Conservation (phyloP, 306 rosid species). For the Cyamopsis tetragonoloba region DNA sequence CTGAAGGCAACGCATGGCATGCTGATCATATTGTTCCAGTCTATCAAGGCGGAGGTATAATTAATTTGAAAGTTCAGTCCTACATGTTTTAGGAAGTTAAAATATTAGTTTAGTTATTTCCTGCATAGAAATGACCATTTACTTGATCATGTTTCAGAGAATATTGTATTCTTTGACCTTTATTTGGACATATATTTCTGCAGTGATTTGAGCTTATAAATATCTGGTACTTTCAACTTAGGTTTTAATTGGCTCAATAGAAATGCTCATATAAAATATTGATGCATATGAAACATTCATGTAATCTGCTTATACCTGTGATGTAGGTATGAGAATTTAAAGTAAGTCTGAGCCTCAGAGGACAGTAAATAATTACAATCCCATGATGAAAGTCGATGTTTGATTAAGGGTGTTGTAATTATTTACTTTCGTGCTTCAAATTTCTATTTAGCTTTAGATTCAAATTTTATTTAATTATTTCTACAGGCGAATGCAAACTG, state of each 20-base stretch:
- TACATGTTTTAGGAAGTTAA: background rate
- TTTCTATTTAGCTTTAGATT: too few relatives aligned
- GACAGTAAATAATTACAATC: background rate
- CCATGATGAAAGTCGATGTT: background rate
- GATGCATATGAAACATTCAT: background rate
- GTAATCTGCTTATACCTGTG: background rate
- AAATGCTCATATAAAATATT: background rate
- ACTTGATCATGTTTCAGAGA: background rate
- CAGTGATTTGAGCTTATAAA: background rate
- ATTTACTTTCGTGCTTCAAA: too few relatives aligned
- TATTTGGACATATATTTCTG: background rate
- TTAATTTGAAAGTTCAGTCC: conserved; percentile 6
- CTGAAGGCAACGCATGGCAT: conserved; percentile 94
- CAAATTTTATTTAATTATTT: background rate
- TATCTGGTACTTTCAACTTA: background rate
- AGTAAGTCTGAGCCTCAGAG: background rate
- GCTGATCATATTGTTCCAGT: conserved; percentile 96
- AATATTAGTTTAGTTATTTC: background rate
- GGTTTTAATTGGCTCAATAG: background rate
- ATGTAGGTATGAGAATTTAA: background rate
- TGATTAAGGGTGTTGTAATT: too few relatives aligned
- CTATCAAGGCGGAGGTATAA: conserved; percentile 89
- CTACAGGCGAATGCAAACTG: conserved; percentile 77
- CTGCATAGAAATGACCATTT: conserved; percentile 5
- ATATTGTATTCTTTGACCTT: background rate